These are phyloP conservation scores for Colletotrichum truncatum DNA, from an alignment of 2,329 filamentous ascomycete genomes.

Conservation along the genomic window DNA sequence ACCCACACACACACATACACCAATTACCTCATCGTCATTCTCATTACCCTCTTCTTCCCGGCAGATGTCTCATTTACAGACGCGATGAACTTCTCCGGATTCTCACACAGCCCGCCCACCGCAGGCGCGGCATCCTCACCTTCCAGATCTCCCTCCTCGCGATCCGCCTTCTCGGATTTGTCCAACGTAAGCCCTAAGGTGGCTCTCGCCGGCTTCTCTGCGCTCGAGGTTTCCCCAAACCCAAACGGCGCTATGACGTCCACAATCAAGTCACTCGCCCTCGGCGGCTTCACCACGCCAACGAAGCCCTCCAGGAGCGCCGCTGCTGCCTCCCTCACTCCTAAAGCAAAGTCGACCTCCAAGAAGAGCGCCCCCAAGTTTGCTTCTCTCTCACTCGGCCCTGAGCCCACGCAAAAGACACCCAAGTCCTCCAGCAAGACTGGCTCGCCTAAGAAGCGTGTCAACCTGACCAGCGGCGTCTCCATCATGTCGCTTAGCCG, in stretches of 20 bases:
- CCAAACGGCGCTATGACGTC: not conserved
- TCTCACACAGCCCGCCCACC: not conserved
- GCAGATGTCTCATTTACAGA: not conserved
- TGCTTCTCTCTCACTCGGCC: not conserved
- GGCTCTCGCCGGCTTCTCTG: slow-evolving; percentile 2
- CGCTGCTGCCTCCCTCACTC: not conserved
- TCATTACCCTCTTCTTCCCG: not conserved
- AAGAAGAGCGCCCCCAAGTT: slow-evolving; percentile 14
- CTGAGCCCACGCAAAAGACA: not conserved
- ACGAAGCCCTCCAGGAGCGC: slow-evolving; percentile 13
- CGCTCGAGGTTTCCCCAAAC: not conserved
- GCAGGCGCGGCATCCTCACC: not conserved
- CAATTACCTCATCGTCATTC: not conserved
- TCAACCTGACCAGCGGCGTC: not conserved
- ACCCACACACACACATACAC: not conserved
- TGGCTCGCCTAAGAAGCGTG: slow-evolving; percentile 7
- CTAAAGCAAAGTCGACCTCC: slow-evolving; percentile 14
- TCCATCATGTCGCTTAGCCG: not conserved
- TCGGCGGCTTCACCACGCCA: slow-evolving; percentile 19
- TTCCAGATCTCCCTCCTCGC: not conserved
- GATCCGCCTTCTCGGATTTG: not conserved
- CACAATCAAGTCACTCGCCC: not conserved
- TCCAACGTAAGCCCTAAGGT: not conserved
- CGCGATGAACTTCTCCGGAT: not conserved
- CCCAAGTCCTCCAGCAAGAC: slow-evolving; percentile 6